phyloP scores from a whole-genome alignment of 1,284 basidiomycete species.

The Sutorius eximius region DNA sequence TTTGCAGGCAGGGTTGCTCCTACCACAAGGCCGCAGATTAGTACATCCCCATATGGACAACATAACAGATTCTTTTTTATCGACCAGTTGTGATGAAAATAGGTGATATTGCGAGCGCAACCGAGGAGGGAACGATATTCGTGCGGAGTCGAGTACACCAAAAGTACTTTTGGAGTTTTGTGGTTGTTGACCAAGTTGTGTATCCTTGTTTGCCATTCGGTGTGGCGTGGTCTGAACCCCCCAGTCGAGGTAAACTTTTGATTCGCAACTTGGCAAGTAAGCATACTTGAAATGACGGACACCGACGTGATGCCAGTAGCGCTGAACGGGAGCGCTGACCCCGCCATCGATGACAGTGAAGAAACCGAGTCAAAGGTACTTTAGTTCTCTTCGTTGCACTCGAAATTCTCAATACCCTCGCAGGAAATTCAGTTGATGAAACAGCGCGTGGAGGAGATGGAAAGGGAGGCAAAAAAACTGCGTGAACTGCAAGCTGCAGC shows the following conservation, averaged over 20 bases:
- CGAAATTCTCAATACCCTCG: slow-evolving; percentile 12
- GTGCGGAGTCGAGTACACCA: no score
- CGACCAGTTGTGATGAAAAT: not conserved
- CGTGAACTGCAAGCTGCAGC: slow-evolving; percentile 90
- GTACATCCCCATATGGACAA: slow-evolving; percentile 2
- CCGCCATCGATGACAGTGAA: slow-evolving; percentile 52
- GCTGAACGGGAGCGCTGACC: slow-evolving; percentile 37
- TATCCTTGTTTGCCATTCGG: slow-evolving; percentile 28
- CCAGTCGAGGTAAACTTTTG: slow-evolving; percentile 26
- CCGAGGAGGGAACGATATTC: not conserved
- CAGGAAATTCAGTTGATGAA: slow-evolving; percentile 89
- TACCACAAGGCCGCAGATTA: not conserved
- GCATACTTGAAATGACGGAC: slow-evolving; percentile 34
- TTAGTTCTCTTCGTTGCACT: not conserved
- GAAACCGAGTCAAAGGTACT: slow-evolving; percentile 58
- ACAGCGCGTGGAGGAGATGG: slow-evolving; percentile 91
- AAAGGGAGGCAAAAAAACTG: slow-evolving; percentile 85
- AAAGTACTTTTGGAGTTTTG: no score
- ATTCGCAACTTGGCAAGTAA: slow-evolving; percentile 11
- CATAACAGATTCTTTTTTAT: slow-evolving; percentile 7
- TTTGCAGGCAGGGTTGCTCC: slow-evolving; percentile 15
- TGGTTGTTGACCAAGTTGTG: slow-evolving; percentile 16
- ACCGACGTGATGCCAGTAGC: slow-evolving; percentile 38
- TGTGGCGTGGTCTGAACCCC: slow-evolving; percentile 20
- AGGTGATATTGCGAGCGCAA: not conserved